Conservation (phyloP, 1,284 basidiomycete species). For the Pterula multifida region DNA sequence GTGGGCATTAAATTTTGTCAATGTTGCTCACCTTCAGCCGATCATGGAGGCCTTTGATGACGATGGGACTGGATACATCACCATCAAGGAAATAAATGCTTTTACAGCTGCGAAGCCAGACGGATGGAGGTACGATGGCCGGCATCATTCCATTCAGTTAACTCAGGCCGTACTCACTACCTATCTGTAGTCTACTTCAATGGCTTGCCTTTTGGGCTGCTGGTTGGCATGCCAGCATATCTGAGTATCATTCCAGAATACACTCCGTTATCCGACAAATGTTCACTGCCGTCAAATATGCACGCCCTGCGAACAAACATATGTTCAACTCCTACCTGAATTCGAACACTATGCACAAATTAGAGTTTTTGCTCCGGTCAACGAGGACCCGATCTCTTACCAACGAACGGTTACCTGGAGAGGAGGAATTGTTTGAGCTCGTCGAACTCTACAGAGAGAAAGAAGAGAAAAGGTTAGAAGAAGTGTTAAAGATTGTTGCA, state of each 20-base stretch:
- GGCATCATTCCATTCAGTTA: too few species aligned
- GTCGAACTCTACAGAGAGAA: constrained; percentile 9
- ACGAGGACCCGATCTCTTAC: constrained; percentile 14
- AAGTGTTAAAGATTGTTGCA: constrained; percentile 13
- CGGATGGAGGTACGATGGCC: constrained; percentile 21
- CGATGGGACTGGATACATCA: constrained; percentile 34
- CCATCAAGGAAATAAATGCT: constrained; percentile 32
- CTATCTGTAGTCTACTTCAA: constrained; percentile 23
- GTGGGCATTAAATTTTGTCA: constrained; percentile 34
- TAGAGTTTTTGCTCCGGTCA: constrained; percentile 24
- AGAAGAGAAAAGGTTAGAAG: constrained; percentile 13
- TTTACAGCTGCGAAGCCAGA: constrained; percentile 21
- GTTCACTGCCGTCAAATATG: constrained; percentile 15
- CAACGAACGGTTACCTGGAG: constrained; percentile 15
- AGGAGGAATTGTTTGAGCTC: constrained; percentile 7
- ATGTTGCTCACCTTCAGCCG: constrained; percentile 27
- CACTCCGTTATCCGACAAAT: constrained; percentile 19
- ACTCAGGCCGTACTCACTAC: neutral
- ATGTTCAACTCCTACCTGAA: constrained; percentile 24
- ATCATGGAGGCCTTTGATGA: constrained; percentile 39
- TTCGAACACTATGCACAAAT: constrained; percentile 19
- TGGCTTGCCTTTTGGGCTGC: constrained; percentile 38
- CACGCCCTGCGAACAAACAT: constrained; percentile 19
- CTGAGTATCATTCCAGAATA: constrained; percentile 17
- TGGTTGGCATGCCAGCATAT: constrained; percentile 22